Conservation (phyloP, 768 basidiomycete genomes). For the Suillus subaureus region DNA sequence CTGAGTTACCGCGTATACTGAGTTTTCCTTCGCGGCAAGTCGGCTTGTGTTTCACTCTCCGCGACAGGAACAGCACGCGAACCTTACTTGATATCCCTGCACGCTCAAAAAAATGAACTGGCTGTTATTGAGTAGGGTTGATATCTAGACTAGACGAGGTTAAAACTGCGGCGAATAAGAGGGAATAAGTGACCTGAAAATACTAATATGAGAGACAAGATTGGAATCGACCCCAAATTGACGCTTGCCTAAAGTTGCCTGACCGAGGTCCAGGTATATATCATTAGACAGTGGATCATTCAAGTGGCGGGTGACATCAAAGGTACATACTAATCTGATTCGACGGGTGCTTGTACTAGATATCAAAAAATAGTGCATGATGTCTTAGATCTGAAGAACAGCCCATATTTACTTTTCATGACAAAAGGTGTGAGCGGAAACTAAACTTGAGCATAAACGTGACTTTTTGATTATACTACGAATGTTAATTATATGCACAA, state of each 20-base stretch:
- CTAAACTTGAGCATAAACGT: slow-evolving; percentile 6
- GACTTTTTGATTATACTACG: slow-evolving; percentile 1
- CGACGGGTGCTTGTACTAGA: not conserved
- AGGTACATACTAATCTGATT: not conserved
- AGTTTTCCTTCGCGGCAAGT: too few relatives aligned
- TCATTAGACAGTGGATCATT: not conserved
- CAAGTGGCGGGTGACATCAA: not conserved
- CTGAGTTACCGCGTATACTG: too few relatives aligned
- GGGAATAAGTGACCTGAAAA: not conserved
- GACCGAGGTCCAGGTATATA: not conserved
- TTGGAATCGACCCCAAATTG: not conserved
- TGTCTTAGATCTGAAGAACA: not conserved
- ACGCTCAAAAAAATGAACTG: too few relatives aligned
- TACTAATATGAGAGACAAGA: not conserved
- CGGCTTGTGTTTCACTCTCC: too few relatives aligned
- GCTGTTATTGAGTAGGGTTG: too few relatives aligned
- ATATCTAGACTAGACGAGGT: not conserved
- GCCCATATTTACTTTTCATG: not conserved
- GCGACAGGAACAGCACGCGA: too few relatives aligned
- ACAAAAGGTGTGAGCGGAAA: slow-evolving; percentile 3
- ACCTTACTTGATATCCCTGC: too few relatives aligned
- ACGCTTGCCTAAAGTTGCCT: not conserved
- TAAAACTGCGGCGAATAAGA: not conserved
- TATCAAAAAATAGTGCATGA: slow-evolving; percentile 6
- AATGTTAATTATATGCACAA: slow-evolving; percentile 2